phyloP scores from a whole-genome alignment of 75 land plant genomes.

The Selaginella tamariscina region DNA sequence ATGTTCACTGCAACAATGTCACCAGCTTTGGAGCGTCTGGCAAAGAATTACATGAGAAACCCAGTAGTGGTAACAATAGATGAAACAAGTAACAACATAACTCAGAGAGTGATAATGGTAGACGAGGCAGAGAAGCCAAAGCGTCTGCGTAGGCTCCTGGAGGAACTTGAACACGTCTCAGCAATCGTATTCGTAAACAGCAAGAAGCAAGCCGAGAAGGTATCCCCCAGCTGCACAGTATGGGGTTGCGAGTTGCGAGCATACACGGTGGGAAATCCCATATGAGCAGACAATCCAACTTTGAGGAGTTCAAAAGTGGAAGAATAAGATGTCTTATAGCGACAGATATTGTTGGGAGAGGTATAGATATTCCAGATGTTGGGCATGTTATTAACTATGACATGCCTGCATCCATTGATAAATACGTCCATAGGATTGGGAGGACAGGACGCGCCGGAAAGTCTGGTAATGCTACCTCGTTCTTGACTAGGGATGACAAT shows the following conservation, averaged over 20 bases:
- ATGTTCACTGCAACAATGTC: constrained; percentile 14
- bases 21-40: not conserved
- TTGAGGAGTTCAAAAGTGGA: constrained; percentile 1
- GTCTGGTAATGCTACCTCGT: not conserved
- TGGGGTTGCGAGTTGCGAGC: not conserved
- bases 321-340: not conserved
- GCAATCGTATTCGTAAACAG: constrained; percentile 2
- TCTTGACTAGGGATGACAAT: constrained; percentile 7
- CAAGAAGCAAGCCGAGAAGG: not conserved
- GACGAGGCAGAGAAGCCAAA: not conserved
- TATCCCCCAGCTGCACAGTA: not conserved
- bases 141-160: not conserved
- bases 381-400: constrained; percentile 6
- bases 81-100: not conserved
- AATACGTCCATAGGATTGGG: constrained; percentile 15
- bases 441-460: constrained; percentile 6
- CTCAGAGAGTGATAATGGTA: constrained; percentile 2
- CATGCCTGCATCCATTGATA: constrained; percentile 8
- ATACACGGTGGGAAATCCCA: constrained; percentile 4
- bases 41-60: constrained; percentile 7
- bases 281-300: not conserved
- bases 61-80: constrained; percentile 7
- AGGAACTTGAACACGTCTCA: not conserved
- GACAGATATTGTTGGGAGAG: constrained; percentile 9
- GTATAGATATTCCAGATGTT: constrained; percentile 12